phyloP scores from a whole-genome alignment of 2,329 filamentous ascomycete species.

The Aspergillus piperis region DNA sequence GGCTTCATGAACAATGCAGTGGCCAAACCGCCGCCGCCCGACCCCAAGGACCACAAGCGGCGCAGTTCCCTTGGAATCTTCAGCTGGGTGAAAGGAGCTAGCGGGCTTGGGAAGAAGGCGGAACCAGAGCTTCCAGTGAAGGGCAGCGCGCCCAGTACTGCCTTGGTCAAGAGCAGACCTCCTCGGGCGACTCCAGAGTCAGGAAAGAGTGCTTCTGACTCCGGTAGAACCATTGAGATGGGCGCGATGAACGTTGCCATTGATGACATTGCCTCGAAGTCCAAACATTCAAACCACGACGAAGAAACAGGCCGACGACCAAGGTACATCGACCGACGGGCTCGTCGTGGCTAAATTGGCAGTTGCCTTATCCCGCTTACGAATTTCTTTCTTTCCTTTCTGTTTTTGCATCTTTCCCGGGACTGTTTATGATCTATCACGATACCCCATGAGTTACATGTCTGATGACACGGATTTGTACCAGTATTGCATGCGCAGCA shows the following conservation, averaged over 20 bases:
- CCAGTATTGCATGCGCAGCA: slow-evolving; percentile 5
- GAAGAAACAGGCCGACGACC: slow-evolving; percentile 27
- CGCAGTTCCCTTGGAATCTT: slow-evolving; percentile 42
- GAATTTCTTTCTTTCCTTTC: not conserved
- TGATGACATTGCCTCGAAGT: slow-evolving; percentile 20
- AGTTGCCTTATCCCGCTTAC: not conserved
- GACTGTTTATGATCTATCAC: slow-evolving; percentile 16
- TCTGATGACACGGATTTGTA: slow-evolving; percentile 7
- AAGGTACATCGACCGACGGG: slow-evolving; percentile 35
- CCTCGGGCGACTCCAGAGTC: slow-evolving; percentile 18
- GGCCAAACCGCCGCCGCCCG: slow-evolving; percentile 29
- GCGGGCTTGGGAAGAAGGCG: slow-evolving; percentile 27
- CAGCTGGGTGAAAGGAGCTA: slow-evolving; percentile 43
- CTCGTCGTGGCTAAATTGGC: slow-evolving; percentile 24
- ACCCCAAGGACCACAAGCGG: slow-evolving; percentile 37
- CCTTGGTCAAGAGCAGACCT: slow-evolving; percentile 19
- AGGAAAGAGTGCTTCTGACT: slow-evolving; percentile 10
- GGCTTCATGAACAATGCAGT: slow-evolving; percentile 20
- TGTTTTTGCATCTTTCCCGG: not conserved
- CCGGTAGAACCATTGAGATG: slow-evolving; percentile 1
- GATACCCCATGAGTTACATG: slow-evolving; percentile 22
- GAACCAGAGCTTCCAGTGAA: slow-evolving; percentile 15
- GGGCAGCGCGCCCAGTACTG: not conserved
- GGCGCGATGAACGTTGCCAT: slow-evolving; percentile 11
- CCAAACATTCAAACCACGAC: slow-evolving; percentile 17